These are phyloP conservation scores for Coniophora puteana DNA, from an alignment of 1,284 basidiomycete genomes.

Conservation along the genomic window DNA sequence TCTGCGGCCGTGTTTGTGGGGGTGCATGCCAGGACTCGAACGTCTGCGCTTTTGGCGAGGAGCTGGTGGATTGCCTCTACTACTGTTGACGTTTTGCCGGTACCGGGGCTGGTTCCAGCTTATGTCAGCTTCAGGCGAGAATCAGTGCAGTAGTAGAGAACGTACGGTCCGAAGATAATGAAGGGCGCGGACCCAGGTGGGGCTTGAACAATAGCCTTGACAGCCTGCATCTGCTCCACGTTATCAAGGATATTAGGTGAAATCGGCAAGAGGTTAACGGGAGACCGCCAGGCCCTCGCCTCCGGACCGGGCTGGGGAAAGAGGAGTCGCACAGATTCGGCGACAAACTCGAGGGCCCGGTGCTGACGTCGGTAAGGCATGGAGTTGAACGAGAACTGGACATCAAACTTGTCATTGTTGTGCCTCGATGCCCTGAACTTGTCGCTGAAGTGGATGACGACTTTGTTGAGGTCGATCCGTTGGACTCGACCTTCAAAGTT, in stretches of 20 bases:
- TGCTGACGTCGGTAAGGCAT: slow-evolving; percentile 49
- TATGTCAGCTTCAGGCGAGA: slow-evolving; percentile 2
- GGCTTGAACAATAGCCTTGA: slow-evolving; percentile 43
- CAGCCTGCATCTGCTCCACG: slow-evolving; percentile 41
- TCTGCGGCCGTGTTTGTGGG: slow-evolving; percentile 63
- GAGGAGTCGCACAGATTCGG: slow-evolving; percentile 36
- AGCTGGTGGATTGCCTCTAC: slow-evolving; percentile 49
- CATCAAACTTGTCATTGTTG: slow-evolving; percentile 39
- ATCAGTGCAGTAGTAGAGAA: not conserved
- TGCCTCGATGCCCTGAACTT: slow-evolving; percentile 41
- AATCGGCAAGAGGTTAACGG: slow-evolving; percentile 30
- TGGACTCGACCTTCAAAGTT: slow-evolving; percentile 53
- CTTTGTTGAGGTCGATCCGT: slow-evolving; percentile 24
- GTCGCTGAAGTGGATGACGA: slow-evolving; percentile 41
- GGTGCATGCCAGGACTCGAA: slow-evolving; percentile 40
- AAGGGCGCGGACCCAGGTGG: slow-evolving; percentile 46
- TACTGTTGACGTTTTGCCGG: slow-evolving; percentile 49
- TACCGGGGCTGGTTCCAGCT: slow-evolving; percentile 39
- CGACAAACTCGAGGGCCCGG: slow-evolving; percentile 35
- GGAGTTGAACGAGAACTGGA: slow-evolving; percentile 49
- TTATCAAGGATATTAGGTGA: slow-evolving; percentile 35
- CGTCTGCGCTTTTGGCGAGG: slow-evolving; percentile 27
- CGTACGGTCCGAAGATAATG: slow-evolving; percentile 53
- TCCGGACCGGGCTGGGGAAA: slow-evolving; percentile 33
- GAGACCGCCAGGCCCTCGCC: slow-evolving; percentile 21